A percentile compares a stretch with the other conserved stretches of the same genome.
Evolutionary conservation across 1,139 yeast species (phyloP).

Genomic region (Magnusiomyces fungicola): DNA sequence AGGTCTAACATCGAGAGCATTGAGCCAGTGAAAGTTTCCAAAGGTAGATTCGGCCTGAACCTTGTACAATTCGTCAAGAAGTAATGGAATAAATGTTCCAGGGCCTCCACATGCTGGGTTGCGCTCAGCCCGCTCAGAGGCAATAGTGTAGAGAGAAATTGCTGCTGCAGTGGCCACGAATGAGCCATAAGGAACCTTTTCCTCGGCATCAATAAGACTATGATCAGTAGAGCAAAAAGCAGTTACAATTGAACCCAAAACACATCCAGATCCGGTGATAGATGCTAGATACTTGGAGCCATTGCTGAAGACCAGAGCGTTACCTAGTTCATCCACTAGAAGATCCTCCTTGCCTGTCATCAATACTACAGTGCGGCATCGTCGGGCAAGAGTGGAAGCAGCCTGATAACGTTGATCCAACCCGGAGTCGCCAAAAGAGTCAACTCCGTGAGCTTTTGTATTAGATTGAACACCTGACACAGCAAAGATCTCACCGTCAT

Average conservation of each 20-base stretch:
- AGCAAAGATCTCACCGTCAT: constrained; percentile 69
- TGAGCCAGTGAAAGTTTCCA: constrained; percentile 4
- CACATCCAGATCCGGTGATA: constrained; percentile 88
- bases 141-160: constrained; percentile 52
- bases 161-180: constrained; percentile 53
- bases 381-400: constrained; percentile 48
- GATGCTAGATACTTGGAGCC: constrained; percentile 63
- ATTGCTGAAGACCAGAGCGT: constrained; percentile 37
- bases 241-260: constrained; percentile 69
- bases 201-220: constrained; percentile 25
- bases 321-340: constrained; percentile 38
- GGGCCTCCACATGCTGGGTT: constrained; percentile 37
- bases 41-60: constrained; percentile 14
- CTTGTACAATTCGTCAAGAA: constrained; percentile 41
- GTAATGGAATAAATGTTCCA: constrained; percentile 43
- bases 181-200: constrained; percentile 24
- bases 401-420: constrained; percentile 24
- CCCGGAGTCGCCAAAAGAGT: constrained; percentile 32
- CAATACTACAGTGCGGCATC: constrained; percentile 58
- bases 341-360: constrained; percentile 55
- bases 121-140: constrained; percentile 38
- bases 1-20: background rate
- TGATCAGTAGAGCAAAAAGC: constrained; percentile 41
- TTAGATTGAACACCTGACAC: constrained; percentile 35
- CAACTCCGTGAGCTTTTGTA: constrained; percentile 42